phyloP scores from a whole-genome alignment of 2,329 filamentous ascomycete species.

The Lojkania enalia region DNA sequence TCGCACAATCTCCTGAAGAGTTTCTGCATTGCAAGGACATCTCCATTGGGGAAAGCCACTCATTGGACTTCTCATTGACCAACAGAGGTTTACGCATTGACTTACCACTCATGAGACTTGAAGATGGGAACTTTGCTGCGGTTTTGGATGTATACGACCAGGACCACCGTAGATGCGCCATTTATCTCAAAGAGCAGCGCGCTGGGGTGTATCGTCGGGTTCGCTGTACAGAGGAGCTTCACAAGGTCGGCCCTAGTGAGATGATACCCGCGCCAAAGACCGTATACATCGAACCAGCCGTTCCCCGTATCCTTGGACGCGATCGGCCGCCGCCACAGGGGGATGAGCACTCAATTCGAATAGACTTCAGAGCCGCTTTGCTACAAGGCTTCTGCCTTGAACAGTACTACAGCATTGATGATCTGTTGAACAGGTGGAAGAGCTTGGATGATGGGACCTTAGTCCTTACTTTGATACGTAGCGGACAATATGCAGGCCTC shows the following conservation, averaged over 20 bases:
- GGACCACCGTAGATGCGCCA: not conserved
- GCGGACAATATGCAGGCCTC: not conserved
- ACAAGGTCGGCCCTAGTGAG: not conserved
- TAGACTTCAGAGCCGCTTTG: not conserved
- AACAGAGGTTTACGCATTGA: not conserved
- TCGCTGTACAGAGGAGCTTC: not conserved
- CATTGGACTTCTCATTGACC: not conserved
- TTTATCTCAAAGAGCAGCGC: not conserved
- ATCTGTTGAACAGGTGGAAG: not conserved
- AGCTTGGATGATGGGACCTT: not conserved
- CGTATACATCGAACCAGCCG: not conserved
- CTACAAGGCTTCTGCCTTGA: not conserved
- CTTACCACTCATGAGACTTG: not conserved
- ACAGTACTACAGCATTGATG: not conserved
- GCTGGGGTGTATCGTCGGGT: not conserved
- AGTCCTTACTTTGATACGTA: not conserved
- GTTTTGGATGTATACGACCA: not conserved
- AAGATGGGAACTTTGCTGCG: not conserved
- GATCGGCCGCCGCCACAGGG: not conserved
- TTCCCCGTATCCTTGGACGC: not conserved
- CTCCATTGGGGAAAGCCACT: not conserved
- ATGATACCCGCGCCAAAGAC: not conserved
- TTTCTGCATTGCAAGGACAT: not conserved
- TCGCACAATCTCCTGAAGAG: not conserved
- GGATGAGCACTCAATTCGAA: not conserved